Percentiles rank a stretch among this genome's conserved stretches.
These are phyloP conservation scores for Schizonepeta tenuifolia DNA, from an alignment of 257 asterid species.

Conservation along the genomic window DNA sequence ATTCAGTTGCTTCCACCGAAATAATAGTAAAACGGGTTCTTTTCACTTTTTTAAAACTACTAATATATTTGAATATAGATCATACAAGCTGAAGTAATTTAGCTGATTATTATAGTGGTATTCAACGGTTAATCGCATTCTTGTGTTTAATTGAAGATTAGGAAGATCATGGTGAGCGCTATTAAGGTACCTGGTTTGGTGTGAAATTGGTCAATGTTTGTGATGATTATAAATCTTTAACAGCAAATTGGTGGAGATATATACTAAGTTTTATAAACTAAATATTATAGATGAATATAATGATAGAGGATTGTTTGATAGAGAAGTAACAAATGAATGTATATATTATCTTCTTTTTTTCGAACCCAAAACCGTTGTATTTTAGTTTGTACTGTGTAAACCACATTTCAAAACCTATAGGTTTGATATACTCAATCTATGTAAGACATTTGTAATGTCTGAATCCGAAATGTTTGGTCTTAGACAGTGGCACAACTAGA, in stretches of 20 bases:
- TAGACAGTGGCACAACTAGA: no score
- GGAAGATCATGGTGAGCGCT: slow-evolving; percentile 12
- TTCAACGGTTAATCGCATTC: neutral
- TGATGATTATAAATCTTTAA: slow-evolving; percentile 27
- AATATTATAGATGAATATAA: neutral
- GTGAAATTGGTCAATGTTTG: neutral
- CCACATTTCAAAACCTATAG: no score
- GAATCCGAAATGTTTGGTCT: no score
- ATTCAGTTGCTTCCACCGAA: neutral
- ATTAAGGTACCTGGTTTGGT: neutral
- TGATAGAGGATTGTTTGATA: neutral
- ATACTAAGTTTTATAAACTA: neutral
- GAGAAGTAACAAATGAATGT: neutral
- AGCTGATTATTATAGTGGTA: neutral
- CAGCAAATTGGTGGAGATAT: slow-evolving; percentile 7
- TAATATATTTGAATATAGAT: neutral
- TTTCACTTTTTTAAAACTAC: neutral
- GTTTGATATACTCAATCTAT: no score
- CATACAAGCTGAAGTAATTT: neutral
- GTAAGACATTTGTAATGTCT: no score
- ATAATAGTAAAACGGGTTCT: no score
- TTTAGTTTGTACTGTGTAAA: no score
- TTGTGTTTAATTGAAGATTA: slow-evolving; percentile 4
- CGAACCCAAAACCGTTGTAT: no score
- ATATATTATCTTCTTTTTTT: neutral